A percentile compares a stretch with the other conserved stretches of the same genome.
Evolutionary conservation across 2,329 filamentous ascomycete species (phyloP).

Genomic region (Colletotrichum sp.): DNA sequence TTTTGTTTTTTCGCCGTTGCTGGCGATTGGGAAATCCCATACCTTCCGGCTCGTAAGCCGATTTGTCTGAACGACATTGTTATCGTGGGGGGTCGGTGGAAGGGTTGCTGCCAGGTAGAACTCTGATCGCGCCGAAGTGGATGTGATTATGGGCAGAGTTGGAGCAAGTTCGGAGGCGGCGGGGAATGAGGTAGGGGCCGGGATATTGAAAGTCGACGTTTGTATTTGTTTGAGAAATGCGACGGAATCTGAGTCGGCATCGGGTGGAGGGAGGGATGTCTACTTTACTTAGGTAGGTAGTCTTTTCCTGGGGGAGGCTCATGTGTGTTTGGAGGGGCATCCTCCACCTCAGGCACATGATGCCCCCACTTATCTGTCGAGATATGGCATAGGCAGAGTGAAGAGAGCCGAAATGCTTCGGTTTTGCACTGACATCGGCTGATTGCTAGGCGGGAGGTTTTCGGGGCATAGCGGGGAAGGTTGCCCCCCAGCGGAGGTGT

Average conservation of each 20-base stretch:
- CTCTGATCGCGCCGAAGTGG: not conserved
- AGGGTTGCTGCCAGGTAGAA: not conserved
- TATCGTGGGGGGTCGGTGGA: not conserved
- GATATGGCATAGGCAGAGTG: not conserved
- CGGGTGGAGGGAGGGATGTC: not conserved
- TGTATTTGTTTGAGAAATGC: conserved; percentile 1
- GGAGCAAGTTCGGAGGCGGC: not conserved
- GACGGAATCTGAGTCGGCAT: conserved; percentile 1
- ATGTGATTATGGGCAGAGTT: not conserved
- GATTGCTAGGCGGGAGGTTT: not conserved
- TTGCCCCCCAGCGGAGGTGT: not conserved
- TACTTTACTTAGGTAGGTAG: not conserved
- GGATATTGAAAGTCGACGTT: not conserved
- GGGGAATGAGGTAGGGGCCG: not conserved
- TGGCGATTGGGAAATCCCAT: not conserved
- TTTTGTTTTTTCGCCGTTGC: not conserved
- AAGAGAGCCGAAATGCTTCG: not conserved
- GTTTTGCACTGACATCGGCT: conserved; percentile 3
- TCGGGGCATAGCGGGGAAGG: not conserved
- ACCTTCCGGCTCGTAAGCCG: conserved; percentile 12
- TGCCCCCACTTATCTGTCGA: not conserved
- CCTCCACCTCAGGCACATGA: not conserved
- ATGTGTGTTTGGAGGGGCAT: not conserved
- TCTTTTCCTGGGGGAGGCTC: not conserved
- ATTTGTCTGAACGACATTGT: conserved; percentile 3